These are phyloP conservation scores for Baeospora myosura DNA, from an alignment of 1,284 basidiomycete species.

Conservation along the genomic window DNA sequence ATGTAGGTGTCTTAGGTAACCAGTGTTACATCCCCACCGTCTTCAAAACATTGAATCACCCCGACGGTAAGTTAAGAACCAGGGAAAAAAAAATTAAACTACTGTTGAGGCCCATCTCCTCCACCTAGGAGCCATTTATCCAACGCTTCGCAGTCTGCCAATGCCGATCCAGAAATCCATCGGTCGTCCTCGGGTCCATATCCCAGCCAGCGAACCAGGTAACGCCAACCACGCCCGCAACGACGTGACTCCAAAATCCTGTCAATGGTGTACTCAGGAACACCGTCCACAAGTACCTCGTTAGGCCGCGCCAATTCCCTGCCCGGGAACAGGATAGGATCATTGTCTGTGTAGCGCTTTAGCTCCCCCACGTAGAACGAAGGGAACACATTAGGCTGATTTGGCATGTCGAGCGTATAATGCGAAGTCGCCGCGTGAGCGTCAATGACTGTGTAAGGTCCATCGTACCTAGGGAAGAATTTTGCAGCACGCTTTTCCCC, in stretches of 20 bases:
- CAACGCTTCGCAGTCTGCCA: slow-evolving; percentile 3
- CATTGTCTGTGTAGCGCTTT: slow-evolving; percentile 6
- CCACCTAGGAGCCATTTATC: neutral
- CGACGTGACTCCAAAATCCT: neutral
- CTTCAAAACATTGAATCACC: neutral
- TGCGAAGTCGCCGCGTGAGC: slow-evolving; percentile 16
- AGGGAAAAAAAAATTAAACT: neutral
- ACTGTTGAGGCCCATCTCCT: too few relatives aligned
- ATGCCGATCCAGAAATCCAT: slow-evolving; percentile 4
- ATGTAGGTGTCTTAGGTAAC: too few relatives aligned
- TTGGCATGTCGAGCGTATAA: slow-evolving; percentile 17
- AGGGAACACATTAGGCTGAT: slow-evolving; percentile 10
- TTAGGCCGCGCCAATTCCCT: neutral
- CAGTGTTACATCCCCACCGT: too few relatives aligned
- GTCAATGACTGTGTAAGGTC: slow-evolving; percentile 12
- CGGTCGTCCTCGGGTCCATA: slow-evolving; percentile 4
- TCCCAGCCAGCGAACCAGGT: slow-evolving; percentile 8
- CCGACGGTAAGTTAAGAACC: neutral
- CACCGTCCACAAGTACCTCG: slow-evolving; percentile 4
- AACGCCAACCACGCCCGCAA: slow-evolving; percentile 4
- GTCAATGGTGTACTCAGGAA: slow-evolving; percentile 4
- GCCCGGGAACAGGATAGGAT: slow-evolving; percentile 6
- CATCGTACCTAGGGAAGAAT: slow-evolving; percentile 11
- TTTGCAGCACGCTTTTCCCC: slow-evolving; percentile 9
- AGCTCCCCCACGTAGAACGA: slow-evolving; percentile 15